Conservation (phyloP, 345 rosid genomes). For the Hypericum androsaemum region DNA sequence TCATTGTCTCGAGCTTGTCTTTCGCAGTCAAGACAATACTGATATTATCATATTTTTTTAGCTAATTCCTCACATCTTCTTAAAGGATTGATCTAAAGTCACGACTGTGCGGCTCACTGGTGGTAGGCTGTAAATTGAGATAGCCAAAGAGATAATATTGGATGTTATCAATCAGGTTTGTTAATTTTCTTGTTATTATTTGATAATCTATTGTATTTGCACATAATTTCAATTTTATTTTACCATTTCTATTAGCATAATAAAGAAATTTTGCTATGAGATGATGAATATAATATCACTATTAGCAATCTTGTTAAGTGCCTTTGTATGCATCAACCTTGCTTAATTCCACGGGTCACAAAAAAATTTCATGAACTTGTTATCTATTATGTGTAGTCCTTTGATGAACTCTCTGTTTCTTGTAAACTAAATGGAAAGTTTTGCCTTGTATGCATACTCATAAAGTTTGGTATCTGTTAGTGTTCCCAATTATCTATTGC, state of each 20-base stretch:
- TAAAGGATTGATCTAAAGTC: constrained; percentile 81
- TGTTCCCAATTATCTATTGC: no score
- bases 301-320: no score
- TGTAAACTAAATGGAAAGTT: no score
- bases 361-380: no score
- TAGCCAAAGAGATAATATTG: constrained; percentile 65
- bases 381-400: no score
- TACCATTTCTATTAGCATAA: background rate
- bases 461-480: no score
- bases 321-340: no score
- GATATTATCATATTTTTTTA: constrained; percentile 19
- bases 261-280: no score
- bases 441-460: no score
- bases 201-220: background rate
- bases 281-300: no score
- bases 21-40: constrained; percentile 4
- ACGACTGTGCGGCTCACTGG: constrained; percentile 83
- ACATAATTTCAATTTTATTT: background rate
- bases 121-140: constrained; percentile 71
- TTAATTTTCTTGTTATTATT: background rate
- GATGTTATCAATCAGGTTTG: constrained; percentile 91
- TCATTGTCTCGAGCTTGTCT: constrained; percentile 9
- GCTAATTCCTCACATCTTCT: constrained; percentile 85
- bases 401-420: no score
- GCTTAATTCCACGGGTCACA: no score